Conservation (phyloP, 2,329 filamentous ascomycete genomes). For the Colletotrichum simmondsii region DNA sequence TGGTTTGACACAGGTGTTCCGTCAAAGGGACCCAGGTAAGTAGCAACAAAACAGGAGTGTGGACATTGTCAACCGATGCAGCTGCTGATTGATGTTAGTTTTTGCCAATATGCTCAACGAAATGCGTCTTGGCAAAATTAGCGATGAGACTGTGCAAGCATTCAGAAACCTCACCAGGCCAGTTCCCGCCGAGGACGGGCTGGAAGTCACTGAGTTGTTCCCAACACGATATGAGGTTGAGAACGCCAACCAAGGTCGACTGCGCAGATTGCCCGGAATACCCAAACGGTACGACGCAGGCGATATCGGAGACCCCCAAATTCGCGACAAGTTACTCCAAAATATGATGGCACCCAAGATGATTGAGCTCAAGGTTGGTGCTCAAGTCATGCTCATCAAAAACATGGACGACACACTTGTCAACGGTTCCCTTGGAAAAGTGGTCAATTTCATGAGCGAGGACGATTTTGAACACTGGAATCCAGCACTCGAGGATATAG, state of each 20-base stretch:
- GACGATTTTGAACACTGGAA: constrained; percentile 48
- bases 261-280: constrained; percentile 77
- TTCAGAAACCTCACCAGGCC: constrained; percentile 81
- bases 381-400: constrained; percentile 99
- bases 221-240: constrained; percentile 93
- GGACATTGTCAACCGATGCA: background rate
- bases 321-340: constrained; percentile 80
- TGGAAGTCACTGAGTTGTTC: constrained; percentile 91
- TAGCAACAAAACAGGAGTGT: constrained; percentile 2
- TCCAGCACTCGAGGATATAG: constrained; percentile 42
- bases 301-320: constrained; percentile 78
- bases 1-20: constrained; percentile 93
- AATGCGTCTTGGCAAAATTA: constrained; percentile 90
- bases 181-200: constrained; percentile 77
- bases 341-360: constrained; percentile 93
- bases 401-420: constrained; percentile 95
- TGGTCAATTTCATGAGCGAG: constrained; percentile 78
- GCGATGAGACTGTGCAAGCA: constrained; percentile 76
- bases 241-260: constrained; percentile 79
- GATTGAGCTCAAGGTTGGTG: constrained; percentile 87
- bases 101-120: constrained; percentile 98
- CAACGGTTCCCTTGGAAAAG: constrained; percentile 91
- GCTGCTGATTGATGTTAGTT: constrained; percentile 53
- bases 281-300: constrained; percentile 75
- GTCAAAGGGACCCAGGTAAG: constrained; percentile 84